Conservation (phyloP, 2,329 filamentous ascomycete species). For the Plectosphaerella cucumerina region DNA sequence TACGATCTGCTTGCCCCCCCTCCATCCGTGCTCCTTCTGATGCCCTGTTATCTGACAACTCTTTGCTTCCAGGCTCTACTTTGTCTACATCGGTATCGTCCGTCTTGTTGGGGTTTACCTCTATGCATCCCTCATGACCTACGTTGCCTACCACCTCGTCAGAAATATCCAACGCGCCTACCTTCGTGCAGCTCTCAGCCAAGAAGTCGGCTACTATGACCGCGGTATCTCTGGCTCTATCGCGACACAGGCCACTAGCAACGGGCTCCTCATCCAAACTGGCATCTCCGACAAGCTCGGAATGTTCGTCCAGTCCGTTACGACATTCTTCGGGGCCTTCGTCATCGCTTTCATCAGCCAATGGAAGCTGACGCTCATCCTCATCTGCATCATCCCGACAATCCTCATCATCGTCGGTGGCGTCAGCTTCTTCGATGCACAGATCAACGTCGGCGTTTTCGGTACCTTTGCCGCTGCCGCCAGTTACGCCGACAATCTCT, state of each 20-base stretch:
- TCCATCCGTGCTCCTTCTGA: not conserved
- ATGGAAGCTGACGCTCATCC: conserved; percentile 36
- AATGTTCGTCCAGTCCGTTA: conserved; percentile 24
- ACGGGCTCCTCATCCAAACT: conserved; percentile 28
- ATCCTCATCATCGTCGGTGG: conserved; percentile 11
- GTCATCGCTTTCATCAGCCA: conserved; percentile 28
- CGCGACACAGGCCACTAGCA: conserved; percentile 35
- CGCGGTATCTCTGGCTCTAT: conserved; percentile 30
- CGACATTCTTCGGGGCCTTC: conserved; percentile 29
- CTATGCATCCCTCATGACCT: conserved; percentile 37
- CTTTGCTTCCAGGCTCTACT: conserved; percentile 15
- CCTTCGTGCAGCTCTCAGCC: conserved; percentile 43
- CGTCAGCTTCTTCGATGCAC: conserved; percentile 17
- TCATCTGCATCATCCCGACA: conserved; percentile 34
- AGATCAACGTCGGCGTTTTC: conserved; percentile 17
- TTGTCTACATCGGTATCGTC: conserved; percentile 20
- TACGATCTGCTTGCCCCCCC: not conserved
- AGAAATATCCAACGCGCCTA: conserved; percentile 43
- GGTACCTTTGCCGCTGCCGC: conserved; percentile 19
- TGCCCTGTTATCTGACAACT: not conserved
- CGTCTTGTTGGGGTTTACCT: conserved; percentile 18
- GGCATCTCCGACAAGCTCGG: conserved; percentile 31
- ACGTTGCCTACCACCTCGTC: conserved; percentile 45
- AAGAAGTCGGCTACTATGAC: conserved; percentile 47
- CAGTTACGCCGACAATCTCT: conserved; percentile 20